phyloP scores from a whole-genome alignment of 2,329 filamentous ascomycete species.

The Pseudogymnoascus sp. region DNA sequence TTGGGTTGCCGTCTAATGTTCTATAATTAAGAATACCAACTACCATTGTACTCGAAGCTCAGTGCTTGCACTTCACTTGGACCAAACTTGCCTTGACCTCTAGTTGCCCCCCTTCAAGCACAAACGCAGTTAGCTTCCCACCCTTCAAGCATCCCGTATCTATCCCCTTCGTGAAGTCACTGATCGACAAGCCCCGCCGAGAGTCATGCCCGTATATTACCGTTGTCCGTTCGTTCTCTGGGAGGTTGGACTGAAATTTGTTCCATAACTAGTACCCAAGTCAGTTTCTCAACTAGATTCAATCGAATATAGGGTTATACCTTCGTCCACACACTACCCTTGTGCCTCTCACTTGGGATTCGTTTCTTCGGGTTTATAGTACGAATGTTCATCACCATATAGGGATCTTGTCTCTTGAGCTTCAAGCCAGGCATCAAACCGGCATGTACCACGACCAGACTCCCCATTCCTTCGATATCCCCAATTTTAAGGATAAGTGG shows the following conservation, averaged over 20 bases:
- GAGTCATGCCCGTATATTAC: slow-evolving; percentile 87
- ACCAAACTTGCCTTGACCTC: slow-evolving; percentile 24
- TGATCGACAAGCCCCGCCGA: slow-evolving; percentile 56
- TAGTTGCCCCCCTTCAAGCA: slow-evolving; percentile 53
- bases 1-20: neutral
- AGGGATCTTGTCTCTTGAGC: slow-evolving; percentile 63
- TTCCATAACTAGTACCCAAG: slow-evolving; percentile 42
- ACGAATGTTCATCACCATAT: slow-evolving; percentile 87
- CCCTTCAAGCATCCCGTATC: slow-evolving; percentile 78
- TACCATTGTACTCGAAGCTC: neutral
- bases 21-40: neutral
- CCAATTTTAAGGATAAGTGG: slow-evolving; percentile 73
- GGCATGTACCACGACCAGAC: slow-evolving; percentile 72
- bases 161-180: slow-evolving; percentile 70
- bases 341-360: slow-evolving; percentile 23
- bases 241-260: slow-evolving; percentile 35
- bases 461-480: slow-evolving; percentile 47
- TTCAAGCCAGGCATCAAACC: slow-evolving; percentile 70
- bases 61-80: slow-evolving; percentile 24
- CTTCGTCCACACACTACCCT: slow-evolving; percentile 27
- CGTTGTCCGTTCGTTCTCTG: slow-evolving; percentile 41
- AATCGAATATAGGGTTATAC: slow-evolving; percentile 16
- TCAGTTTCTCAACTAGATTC: slow-evolving; percentile 15
- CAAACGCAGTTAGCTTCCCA: slow-evolving; percentile 63
- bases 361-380: slow-evolving; percentile 34